Evolutionary conservation across 2,329 filamentous ascomycete species (phyloP), one percentile per base, ranked within the genome.

Genomic region (Diaporthe citrichinensis): DNA sequence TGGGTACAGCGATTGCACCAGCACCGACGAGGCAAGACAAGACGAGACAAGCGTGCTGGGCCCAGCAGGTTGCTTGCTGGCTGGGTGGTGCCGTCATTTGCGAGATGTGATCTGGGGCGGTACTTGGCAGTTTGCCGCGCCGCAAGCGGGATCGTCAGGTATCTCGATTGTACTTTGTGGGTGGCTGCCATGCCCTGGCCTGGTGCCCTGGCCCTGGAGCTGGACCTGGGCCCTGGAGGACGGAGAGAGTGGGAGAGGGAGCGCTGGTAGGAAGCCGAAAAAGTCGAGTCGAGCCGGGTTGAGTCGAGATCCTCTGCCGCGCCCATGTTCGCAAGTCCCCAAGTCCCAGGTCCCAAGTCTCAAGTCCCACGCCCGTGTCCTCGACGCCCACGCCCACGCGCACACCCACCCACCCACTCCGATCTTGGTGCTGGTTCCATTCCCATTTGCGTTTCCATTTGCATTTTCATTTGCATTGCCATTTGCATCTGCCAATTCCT

Each of bases 51-150:
- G 71, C 55, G 41, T n/a, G 20, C 17, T 44, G 28, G 55, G 14
- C 49, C 34, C 36, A 41, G 36, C 46, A 28, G 57, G 59, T 28
- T 44, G 44, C 57, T 61, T 34, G 12, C 59, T 62, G 46, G 58
- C 28, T 41, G 28, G 36, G 23, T 25, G 39, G 74, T 69, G 61
- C 53, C 74, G 71, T 73, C 71, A 73, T 69, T 69, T 73, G 74
- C 61, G 71, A 69, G 51, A 62, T 25, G 55, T 73, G 74, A 67
- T 69, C 61, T 59, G 57, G 58, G 69, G 71, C 20, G 62, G 74
- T 75, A 75, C 74, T 58, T 71, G 53, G 68, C 25, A 28, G 41
- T 28, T 25, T 73, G 71, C 71, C 39, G 74, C 44, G 46, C 31
- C 31, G 34, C 8, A 31, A 59, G 46, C 34, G 41, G 44, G 46